These are phyloP conservation scores for Cronartium quercuum DNA, from an alignment of 1,284 basidiomycete genomes.

Conservation along the genomic window DNA sequence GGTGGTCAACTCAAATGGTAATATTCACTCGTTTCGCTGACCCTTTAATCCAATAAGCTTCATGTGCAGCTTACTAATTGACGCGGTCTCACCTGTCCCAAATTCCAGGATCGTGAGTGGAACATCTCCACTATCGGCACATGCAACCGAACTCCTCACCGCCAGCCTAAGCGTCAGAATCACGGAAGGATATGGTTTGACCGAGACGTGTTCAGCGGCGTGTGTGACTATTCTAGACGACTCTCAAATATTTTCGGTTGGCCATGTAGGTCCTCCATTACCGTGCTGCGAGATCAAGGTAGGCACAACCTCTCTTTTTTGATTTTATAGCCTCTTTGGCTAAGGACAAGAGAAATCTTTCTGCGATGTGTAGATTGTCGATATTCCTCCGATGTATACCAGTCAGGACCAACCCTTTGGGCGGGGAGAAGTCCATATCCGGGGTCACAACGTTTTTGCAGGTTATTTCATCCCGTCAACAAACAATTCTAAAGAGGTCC, in stretches of 20 bases:
- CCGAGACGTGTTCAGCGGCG: conserved; percentile 17
- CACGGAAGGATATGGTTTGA: conserved; percentile 26
- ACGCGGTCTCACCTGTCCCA: no score
- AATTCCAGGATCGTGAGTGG: conserved; percentile 31
- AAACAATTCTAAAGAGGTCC: not conserved
- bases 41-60: no score
- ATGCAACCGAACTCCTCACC: conserved; percentile 18
- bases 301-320: not conserved
- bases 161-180: conserved; percentile 35
- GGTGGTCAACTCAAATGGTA: conserved; percentile 32
- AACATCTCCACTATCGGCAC: conserved; percentile 15
- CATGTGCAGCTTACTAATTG: no score
- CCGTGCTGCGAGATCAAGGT: conserved; percentile 38
- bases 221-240: conserved; percentile 17
- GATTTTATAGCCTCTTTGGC: not conserved
- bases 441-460: conserved; percentile 13
- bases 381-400: not conserved
- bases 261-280: conserved; percentile 24
- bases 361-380: not conserved
- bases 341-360: not conserved
- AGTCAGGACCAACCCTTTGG: conserved; percentile 6
- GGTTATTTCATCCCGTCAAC: conserved; percentile 15
- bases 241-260: not conserved
- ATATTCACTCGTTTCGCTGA: not conserved
- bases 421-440: conserved; percentile 12